phyloP scores from a whole-genome alignment of 2,329 filamentous ascomycete species.

The Ophiocordyceps camponoti-floridani region DNA sequence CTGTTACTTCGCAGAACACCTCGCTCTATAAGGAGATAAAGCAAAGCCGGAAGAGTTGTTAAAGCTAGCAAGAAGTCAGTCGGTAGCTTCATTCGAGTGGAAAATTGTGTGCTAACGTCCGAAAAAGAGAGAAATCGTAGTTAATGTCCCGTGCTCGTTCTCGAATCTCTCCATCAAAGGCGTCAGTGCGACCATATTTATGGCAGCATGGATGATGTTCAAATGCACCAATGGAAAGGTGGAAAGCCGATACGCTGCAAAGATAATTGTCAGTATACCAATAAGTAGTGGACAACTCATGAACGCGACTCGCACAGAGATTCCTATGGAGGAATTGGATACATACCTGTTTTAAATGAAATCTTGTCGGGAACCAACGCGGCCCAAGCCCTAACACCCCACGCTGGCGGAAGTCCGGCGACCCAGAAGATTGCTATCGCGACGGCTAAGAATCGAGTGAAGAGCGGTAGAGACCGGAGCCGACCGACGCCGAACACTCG shows the following conservation, averaged over 20 bases:
- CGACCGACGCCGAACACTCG: constrained; percentile 48
- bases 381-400: constrained; percentile 61
- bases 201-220: constrained; percentile 59
- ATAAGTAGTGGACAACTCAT: no score
- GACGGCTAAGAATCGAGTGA: constrained; percentile 55
- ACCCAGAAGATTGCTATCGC: constrained; percentile 47
- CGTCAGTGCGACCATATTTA: constrained; percentile 65
- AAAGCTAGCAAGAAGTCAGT: constrained; percentile 32
- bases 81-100: not conserved
- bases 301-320: no score
- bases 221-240: constrained; percentile 80
- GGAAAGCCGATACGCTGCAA: constrained; percentile 73
- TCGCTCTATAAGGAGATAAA: constrained; percentile 68
- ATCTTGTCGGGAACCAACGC: constrained; percentile 63
- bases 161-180: constrained; percentile 93
- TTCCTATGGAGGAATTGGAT: not conserved
- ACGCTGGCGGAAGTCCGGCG: constrained; percentile 48
- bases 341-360: constrained; percentile 46
- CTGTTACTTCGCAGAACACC: constrained; percentile 54
- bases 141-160: constrained; percentile 76
- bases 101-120: constrained; percentile 50
- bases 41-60: constrained; percentile 61
- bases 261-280: not conserved
- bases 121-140: constrained; percentile 72
- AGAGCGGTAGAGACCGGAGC: constrained; percentile 76